Evolutionary conservation across 306 rosid genomes (phyloP), one percentile per base, ranked within the genome.

Genomic region (Dryas drummondii): DNA sequence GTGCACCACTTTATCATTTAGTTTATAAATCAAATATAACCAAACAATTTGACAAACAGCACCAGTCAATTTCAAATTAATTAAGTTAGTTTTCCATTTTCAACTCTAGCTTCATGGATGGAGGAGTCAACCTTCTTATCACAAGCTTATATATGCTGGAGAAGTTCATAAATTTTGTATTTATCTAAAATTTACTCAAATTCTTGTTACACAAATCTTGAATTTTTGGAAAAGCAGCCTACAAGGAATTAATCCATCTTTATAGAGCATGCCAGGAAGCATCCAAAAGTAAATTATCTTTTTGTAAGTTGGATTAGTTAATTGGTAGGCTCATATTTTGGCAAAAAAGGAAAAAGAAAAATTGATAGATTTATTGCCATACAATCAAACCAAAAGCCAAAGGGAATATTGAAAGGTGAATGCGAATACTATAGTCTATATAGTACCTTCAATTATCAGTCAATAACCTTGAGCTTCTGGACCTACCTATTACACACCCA

Each of bases 341-440:
- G 48, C 67, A 9, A 26, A 14, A 9, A 37, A 26, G 1, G n/a
- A 9, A 60, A 9, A 68, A 68, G 37, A 17, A 9, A 66, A 3
- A 51, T 32, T 27, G 70, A 62, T 11, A 17, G 70, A 60, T 74
- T 32, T 4, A 7, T n/a, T 5, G 57, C 19, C 22, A 22, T 13
- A 32, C n/a, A 49, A 10, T 49, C 48, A 8, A 73, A 57, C 45
- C 59, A 68, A 13, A 26, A 41, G 66, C 84, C 63, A 52, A 67
- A 67, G 64, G 56, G 67, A 72, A 72, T 46, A 72, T 47, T 1
- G 19, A 9, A 22, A 57, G 58, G 56, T 44, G 75, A 55, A 72
- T 72, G 22, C 12, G 45, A 22, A 13, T 7, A 9, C 4, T 56
- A 0, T 1, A 26, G 9, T 22, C n/a, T 5, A 53, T 58, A 58